A percentile compares a stretch with the other conserved stretches of the same genome.
Evolutionary conservation across 2,329 filamentous ascomycete species (phyloP).

Genomic region (Ophiosphaerella herpotricha): DNA sequence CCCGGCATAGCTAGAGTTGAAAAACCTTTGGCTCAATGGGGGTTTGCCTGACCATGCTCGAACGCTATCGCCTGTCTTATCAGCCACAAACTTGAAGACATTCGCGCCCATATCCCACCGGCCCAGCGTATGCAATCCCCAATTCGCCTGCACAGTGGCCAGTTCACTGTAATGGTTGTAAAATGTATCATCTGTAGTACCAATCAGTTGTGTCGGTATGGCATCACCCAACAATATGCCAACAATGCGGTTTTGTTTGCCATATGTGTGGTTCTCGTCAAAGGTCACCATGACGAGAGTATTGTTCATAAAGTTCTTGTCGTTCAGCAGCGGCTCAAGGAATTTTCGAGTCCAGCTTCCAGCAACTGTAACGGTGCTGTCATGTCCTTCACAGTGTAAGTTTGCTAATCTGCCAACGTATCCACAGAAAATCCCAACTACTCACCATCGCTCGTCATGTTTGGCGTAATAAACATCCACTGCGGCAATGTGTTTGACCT

Average conservation of each 20-base stretch:
- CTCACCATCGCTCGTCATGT: conserved; percentile 72
- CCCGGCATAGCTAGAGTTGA: conserved; percentile 39
- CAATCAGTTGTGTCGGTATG: conserved; percentile 66
- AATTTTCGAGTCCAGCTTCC: conserved; percentile 71
- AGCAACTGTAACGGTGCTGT: conserved; percentile 70
- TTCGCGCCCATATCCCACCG: conserved; percentile 55
- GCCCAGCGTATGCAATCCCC: conserved; percentile 51
- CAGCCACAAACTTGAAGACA: conserved; percentile 45
- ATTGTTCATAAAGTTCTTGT: conserved; percentile 74
- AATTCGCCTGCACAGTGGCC: conserved; percentile 52
- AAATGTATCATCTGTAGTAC: conserved; percentile 69
- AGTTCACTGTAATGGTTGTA: conserved; percentile 56
- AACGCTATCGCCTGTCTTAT: conserved; percentile 33
- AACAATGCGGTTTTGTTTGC: conserved; percentile 69
- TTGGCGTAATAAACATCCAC: conserved; percentile 55
- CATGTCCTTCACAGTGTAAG: conserved; percentile 55
- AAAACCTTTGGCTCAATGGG: conserved; percentile 36
- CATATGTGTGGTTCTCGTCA: conserved; percentile 76
- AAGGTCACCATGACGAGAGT: conserved; percentile 78
- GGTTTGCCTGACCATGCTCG: conserved; percentile 32
- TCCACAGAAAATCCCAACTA: background rate
- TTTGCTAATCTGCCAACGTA: background rate
- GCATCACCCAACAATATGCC: conserved; percentile 75
- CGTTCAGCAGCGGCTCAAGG: conserved; percentile 69
- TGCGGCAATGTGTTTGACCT: conserved; percentile 29